phyloP scores from a whole-genome alignment of 345 rosid genomes.

The Gossypium thurberi region DNA sequence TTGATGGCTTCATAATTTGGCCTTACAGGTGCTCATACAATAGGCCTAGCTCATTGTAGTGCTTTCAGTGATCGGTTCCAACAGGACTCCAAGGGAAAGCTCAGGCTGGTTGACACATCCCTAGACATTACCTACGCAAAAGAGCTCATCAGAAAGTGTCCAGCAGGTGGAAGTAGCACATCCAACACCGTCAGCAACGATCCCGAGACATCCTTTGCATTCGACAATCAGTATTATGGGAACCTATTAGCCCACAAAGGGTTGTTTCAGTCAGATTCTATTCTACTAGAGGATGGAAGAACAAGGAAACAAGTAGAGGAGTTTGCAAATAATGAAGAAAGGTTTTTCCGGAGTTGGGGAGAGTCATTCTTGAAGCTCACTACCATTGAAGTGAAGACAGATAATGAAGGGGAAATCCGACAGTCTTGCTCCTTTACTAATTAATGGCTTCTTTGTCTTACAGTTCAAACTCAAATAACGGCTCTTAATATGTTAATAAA shows the following conservation, averaged over 20 bases:
- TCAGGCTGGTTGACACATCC: conserved; percentile 30
- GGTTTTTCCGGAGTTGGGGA: conserved; percentile 55
- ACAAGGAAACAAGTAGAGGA: conserved; percentile 27
- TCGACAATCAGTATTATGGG: conserved; percentile 13
- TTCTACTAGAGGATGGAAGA: not conserved
- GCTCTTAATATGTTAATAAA: too few relatives aligned
- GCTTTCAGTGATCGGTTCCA: conserved; percentile 9
- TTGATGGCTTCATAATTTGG: not conserved
- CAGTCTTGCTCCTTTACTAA: conserved; percentile 45
- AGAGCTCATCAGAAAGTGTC: conserved; percentile 3
- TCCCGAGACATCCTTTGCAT: not conserved
- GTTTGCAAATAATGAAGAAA: conserved; percentile 26
- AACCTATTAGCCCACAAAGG: conserved; percentile 14
- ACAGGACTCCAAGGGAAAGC: conserved; percentile 1
- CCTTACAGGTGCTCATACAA: conserved; percentile 27
- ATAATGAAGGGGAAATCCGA: conserved; percentile 66
- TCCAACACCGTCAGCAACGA: conserved; percentile 5
- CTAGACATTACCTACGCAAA: conserved; percentile 28
- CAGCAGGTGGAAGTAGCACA: conserved; percentile 11
- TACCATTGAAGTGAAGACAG: conserved; percentile 55
- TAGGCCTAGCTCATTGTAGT: conserved; percentile 12
- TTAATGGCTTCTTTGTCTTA: not conserved
- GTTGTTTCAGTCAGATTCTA: conserved; percentile 12
- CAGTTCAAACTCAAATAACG: too few relatives aligned
- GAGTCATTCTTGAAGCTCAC: conserved; percentile 72